Conservation (phyloP, 176 grass and related monocot species). For the bread wheat (Triticum aestivum) region IWGSC_CS_RefSeq_v2.1 NC_057814.1:135586757-135587256, state of each 20-base stretch:
- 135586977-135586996: constrained; percentile 63
- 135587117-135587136: constrained; percentile 88
- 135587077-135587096: constrained; percentile 50
- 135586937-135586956: constrained; percentile 65
- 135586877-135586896: constrained; percentile 50
- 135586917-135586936: constrained; percentile 59
- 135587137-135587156: constrained; percentile 91
- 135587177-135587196: constrained; percentile 40
- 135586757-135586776: background rate
- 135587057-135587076: constrained; percentile 56
- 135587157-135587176: constrained; percentile 60
- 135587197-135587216: constrained; percentile 29
- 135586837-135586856: constrained; percentile 59
- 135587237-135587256: constrained; percentile 64
- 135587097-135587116: constrained; percentile 53
- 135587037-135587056: constrained; percentile 66
- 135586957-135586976: constrained; percentile 66
- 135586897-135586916: constrained; percentile 55
- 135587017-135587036: constrained; percentile 63
- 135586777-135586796: constrained; percentile 35
- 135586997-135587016: constrained; percentile 73
- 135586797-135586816: constrained; percentile 51
- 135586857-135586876: constrained; percentile 61
- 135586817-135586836: constrained; percentile 57
- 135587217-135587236: constrained; percentile 61